A percentile compares a stretch with the other conserved stretches of the same genome.
Conservation (phyloP, 306 rosid genomes). For the Argentina anserina region DNA sequence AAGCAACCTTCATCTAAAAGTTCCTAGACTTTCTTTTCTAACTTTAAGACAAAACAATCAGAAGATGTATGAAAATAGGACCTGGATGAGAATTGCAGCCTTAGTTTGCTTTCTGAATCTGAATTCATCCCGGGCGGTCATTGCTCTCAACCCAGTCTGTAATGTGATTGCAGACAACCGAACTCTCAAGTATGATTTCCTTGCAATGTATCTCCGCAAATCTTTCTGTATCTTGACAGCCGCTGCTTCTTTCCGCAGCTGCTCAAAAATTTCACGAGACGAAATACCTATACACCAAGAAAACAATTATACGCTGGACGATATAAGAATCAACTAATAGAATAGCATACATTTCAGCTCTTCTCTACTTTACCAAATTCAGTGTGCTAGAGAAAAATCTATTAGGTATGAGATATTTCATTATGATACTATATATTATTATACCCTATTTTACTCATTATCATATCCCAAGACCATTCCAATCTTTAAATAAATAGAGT, state of each 20-base stretch:
- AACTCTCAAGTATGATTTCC: conserved; percentile 53
- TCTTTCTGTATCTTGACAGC: conserved; percentile 88
- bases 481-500: neutral
- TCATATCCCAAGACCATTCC: neutral
- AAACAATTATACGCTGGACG: conserved; percentile 7
- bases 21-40: conserved; percentile 17
- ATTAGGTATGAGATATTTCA: neutral
- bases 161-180: conserved; percentile 64
- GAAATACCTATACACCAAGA: conserved; percentile 53
- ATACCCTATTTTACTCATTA: neutral
- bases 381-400: neutral
- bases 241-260: conserved; percentile 80
- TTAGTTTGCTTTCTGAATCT: conserved; percentile 92
- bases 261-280: conserved; percentile 77
- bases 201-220: conserved; percentile 53
- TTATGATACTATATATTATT: neutral
- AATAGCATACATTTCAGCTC: neutral
- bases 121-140: conserved; percentile 97
- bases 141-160: conserved; percentile 95
- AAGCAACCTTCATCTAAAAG: conserved; percentile 15
- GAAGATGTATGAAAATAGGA: conserved; percentile 28
- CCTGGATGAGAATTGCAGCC: conserved; percentile 89
- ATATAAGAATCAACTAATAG: conserved; percentile 15
- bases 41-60: conserved; percentile 4
- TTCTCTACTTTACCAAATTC: neutral